These are phyloP conservation scores for Trichoderma reesei DNA, from an alignment of 495 filamentous ascomycete species.

Conservation along the genomic window DNA sequence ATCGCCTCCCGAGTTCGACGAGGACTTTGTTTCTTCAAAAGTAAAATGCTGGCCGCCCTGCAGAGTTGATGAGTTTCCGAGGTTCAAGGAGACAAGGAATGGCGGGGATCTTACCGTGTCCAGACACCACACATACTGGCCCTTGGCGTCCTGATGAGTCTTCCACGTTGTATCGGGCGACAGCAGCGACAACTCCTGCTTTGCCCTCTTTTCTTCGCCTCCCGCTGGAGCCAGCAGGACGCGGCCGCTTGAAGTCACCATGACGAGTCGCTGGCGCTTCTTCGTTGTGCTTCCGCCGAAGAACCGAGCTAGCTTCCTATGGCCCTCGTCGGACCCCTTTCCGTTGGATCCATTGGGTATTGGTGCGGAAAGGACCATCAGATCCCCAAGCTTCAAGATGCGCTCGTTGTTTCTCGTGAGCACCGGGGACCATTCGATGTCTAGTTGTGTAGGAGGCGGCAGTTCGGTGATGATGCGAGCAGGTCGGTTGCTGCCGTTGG, in stretches of 20 bases:
- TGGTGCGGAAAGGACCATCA: constrained; percentile 71
- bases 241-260: constrained; percentile 86
- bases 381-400: constrained; percentile 87
- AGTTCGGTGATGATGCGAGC: constrained; percentile 89
- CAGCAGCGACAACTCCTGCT: constrained; percentile 77
- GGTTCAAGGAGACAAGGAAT: neutral
- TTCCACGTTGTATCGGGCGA: constrained; percentile 62
- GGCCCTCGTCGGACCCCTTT: constrained; percentile 40
- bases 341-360: constrained; percentile 59
- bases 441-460: constrained; percentile 88
- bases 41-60: constrained; percentile 84
- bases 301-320: constrained; percentile 84
- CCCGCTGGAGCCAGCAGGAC: constrained; percentile 87
- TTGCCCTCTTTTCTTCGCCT: constrained; percentile 92
- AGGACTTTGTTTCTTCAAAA: constrained; percentile 81
- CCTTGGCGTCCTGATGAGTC: constrained; percentile 72
- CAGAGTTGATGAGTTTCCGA: constrained; percentile 7
- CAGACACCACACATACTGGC: constrained; percentile 77
- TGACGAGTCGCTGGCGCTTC: constrained; percentile 84
- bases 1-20: constrained; percentile 23
- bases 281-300: constrained; percentile 86
- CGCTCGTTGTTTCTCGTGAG: constrained; percentile 83
- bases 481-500: constrained; percentile 45
- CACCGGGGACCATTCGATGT: constrained; percentile 98
- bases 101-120: constrained; percentile 65